Evolutionary conservation across 495 filamentous ascomycete species (phyloP).

Genomic region (Trichoderma reesei): DNA sequence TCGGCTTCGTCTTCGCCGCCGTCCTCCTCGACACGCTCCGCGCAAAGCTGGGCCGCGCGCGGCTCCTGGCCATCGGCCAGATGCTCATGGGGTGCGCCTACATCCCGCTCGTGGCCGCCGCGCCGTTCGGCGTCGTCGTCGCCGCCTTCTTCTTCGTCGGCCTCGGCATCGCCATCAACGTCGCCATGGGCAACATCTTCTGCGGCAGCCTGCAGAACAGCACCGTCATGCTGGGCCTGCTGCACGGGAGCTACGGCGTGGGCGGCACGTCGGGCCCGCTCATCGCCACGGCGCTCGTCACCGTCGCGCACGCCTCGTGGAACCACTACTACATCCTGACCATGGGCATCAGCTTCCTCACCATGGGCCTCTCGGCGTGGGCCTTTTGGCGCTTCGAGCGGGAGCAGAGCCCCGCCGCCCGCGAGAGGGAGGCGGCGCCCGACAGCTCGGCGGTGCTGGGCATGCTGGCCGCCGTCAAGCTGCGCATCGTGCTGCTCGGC

Average conservation of each 20-base stretch:
- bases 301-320: slow-evolving; percentile 37
- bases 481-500: slow-evolving; percentile 54
- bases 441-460: slow-evolving; percentile 15
- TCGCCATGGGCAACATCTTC: slow-evolving; percentile 68
- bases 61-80: slow-evolving; percentile 48
- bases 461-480: slow-evolving; percentile 38
- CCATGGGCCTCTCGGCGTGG: slow-evolving; percentile 42
- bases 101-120: slow-evolving; percentile 51
- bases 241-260: slow-evolving; percentile 64
- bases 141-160: slow-evolving; percentile 58
- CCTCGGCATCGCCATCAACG: slow-evolving; percentile 52
- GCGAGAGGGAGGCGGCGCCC: not conserved
- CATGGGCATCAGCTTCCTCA: slow-evolving; percentile 40
- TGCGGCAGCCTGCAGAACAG: slow-evolving; percentile 55
- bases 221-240: slow-evolving; percentile 50
- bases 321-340: slow-evolving; percentile 51
- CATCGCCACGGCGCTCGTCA: slow-evolving; percentile 57
- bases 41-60: slow-evolving; percentile 53
- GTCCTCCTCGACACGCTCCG: slow-evolving; percentile 50
- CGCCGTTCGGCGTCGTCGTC: slow-evolving; percentile 60
- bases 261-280: slow-evolving; percentile 62
- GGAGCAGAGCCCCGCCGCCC: slow-evolving; percentile 31
- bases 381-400: slow-evolving; percentile 48
- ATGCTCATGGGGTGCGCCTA: slow-evolving; percentile 42
- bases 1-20: slow-evolving; percentile 67